Evolutionary conservation across 139 green algal species (phyloP).

Genomic region (Yamagishiella unicocca): DNA sequence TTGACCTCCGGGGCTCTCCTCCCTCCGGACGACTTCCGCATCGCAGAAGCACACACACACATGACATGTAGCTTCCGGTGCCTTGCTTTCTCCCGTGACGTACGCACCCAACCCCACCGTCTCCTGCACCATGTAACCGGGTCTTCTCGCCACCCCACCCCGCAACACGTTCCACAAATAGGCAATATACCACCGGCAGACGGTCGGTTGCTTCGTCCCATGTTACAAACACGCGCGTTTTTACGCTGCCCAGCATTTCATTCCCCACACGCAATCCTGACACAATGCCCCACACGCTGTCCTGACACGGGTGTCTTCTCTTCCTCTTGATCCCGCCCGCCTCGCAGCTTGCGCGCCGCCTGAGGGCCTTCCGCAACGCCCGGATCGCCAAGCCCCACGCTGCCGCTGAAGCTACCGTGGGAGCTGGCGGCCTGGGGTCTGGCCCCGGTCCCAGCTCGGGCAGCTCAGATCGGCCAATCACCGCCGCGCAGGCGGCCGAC

Average conservation of each 20-base stretch:
- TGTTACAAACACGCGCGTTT: background rate
- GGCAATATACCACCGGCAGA: background rate
- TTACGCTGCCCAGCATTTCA: background rate
- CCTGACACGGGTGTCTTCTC: background rate
- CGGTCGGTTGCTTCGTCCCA: background rate
- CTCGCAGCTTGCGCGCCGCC: background rate
- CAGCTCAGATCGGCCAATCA: background rate
- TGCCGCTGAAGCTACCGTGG: background rate
- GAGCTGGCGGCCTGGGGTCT: background rate
- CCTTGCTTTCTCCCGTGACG: no score
- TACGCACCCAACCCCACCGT: no score
- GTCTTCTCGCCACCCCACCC: no score
- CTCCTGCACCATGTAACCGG: no score
- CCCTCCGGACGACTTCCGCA: background rate
- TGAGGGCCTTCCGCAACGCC: constrained; percentile 18
- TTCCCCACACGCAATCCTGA: background rate
- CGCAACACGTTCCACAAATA: background rate
- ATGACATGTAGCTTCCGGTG: no score
- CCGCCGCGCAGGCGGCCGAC: background rate
- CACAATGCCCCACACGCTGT: background rate
- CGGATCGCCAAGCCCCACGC: background rate
- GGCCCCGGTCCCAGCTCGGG: background rate
- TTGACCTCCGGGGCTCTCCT: background rate
- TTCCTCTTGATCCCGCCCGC: background rate
- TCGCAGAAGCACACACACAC: no score